Percentiles rank a stretch among this genome's conserved stretches.
Conservation (phyloP, 352 stramenopile genomes). For the Thalassiosira exigua region DNA sequence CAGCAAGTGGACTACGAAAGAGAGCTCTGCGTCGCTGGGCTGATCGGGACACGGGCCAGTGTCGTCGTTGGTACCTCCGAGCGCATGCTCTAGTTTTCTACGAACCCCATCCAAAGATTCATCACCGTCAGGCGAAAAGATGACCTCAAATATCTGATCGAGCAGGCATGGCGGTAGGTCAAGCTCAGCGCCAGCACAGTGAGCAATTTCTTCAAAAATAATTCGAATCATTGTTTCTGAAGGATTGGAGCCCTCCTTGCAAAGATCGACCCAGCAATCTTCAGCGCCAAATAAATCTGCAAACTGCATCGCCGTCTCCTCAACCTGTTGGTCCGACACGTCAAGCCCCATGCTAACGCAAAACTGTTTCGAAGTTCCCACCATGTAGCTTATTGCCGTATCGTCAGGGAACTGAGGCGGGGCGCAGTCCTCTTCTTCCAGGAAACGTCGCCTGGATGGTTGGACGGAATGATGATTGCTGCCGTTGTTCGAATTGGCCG, state of each 20-base stretch:
- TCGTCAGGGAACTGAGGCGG: conserved; percentile 46
- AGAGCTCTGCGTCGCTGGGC: conserved; percentile 33
- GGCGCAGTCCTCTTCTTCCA: conserved; percentile 33
- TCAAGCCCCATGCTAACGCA: conserved; percentile 30
- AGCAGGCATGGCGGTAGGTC: conserved; percentile 40
- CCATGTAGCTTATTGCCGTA: conserved; percentile 17
- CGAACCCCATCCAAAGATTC: conserved; percentile 22
- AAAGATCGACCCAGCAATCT: conserved; percentile 46
- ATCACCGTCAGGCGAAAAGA: conserved; percentile 23
- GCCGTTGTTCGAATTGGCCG: not conserved
- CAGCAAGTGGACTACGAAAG: conserved; percentile 30
- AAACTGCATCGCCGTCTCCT: conserved; percentile 22
- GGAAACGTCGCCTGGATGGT: conserved; percentile 9
- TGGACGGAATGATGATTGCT: not conserved
- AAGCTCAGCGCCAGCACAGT: conserved; percentile 37
- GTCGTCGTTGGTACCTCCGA: not conserved
- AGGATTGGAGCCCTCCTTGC: conserved; percentile 32
- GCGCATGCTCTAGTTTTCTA: conserved; percentile 14
- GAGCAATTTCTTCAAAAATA: conserved; percentile 41
- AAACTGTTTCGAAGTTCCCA: conserved; percentile 27
- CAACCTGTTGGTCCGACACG: conserved; percentile 31
- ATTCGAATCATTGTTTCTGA: conserved; percentile 34
- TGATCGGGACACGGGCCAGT: conserved; percentile 11
- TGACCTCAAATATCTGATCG: conserved; percentile 35
- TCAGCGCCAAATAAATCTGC: conserved; percentile 35